A percentile compares a stretch with the other conserved stretches of the same genome.
Conservation (phyloP, 495 filamentous ascomycete genomes). For the Xylaria intraflava region DNA sequence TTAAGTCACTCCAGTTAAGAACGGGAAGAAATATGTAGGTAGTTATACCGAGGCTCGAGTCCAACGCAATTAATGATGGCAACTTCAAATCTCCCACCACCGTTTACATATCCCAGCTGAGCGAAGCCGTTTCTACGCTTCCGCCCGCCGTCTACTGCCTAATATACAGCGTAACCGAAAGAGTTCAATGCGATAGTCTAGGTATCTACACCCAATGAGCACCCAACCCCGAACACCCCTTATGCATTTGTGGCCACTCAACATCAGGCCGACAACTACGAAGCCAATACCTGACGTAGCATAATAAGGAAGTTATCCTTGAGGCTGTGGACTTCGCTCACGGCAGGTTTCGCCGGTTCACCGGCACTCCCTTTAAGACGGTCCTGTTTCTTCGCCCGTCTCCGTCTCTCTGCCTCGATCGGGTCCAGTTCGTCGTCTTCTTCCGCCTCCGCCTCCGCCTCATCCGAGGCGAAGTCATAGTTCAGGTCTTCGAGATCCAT, state of each 20-base stretch:
- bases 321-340: conserved; percentile 72
- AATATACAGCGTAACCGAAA: no score
- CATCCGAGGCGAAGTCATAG: conserved; percentile 65
- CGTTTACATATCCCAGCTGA: no score
- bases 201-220: background rate
- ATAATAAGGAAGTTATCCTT: conserved; percentile 72
- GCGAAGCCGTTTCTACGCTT: no score
- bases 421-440: conserved; percentile 77
- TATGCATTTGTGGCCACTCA: background rate
- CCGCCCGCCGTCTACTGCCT: no score
- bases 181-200: no score
- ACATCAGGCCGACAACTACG: conserved; percentile 34
- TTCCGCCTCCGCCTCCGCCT: conserved; percentile 63
- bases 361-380: conserved; percentile 75
- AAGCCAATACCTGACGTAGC: conserved; percentile 80
- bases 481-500: conserved; percentile 80
- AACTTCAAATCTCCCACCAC: no score
- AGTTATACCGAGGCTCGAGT: no score
- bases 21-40: no score
- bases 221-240: background rate
- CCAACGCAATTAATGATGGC: no score
- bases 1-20: no score
- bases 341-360: conserved; percentile 78
- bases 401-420: conserved; percentile 74
- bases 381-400: conserved; percentile 67